Conservation (phyloP, 2,329 filamentous ascomycete species). For the Fusarium multiceps region DNA sequence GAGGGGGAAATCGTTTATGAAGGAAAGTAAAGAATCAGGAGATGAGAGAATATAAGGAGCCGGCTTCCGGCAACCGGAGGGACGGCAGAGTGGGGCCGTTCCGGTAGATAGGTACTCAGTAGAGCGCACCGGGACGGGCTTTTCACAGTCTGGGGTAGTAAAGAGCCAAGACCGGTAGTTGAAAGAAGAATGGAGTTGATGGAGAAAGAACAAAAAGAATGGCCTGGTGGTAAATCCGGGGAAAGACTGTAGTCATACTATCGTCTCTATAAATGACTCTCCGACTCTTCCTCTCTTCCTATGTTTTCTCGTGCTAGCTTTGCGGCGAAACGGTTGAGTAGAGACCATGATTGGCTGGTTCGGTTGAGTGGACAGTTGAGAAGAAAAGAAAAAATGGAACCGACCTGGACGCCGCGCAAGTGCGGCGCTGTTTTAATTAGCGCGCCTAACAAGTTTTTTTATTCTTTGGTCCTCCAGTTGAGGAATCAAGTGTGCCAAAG, state of each 20-base stretch:
- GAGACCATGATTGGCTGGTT: constrained; percentile 42
- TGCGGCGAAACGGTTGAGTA: constrained; percentile 40
- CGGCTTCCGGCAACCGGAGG: constrained; percentile 33
- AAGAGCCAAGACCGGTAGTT: constrained; percentile 15
- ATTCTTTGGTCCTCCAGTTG: not conserved
- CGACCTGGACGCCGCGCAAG: constrained; percentile 22
- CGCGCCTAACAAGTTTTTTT: constrained; percentile 26
- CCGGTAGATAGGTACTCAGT: constrained; percentile 25
- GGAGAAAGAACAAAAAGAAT: constrained; percentile 6
- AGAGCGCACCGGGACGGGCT: not conserved
- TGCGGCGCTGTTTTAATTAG: constrained; percentile 19
- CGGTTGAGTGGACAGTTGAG: constrained; percentile 41
- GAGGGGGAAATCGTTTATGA: constrained; percentile 1
- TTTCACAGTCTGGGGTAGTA: constrained; percentile 10
- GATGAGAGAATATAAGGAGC: constrained; percentile 16
- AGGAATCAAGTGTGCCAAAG: not conserved
- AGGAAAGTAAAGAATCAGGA: not conserved
- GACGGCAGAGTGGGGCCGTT: constrained; percentile 41
- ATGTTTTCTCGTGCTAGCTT: constrained; percentile 34
- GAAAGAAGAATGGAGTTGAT: constrained; percentile 11
- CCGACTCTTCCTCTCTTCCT: constrained; percentile 7
- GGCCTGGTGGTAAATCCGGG: not conserved
- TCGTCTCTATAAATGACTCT: constrained; percentile 36
- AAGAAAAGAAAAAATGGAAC: constrained; percentile 33
- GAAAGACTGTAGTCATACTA: constrained; percentile 13